A percentile compares a stretch with the other conserved stretches of the same genome.
These are phyloP conservation scores for Teunomyces lycoperdinae DNA, from an alignment of 805 yeast species.

Conservation along the genomic window DNA sequence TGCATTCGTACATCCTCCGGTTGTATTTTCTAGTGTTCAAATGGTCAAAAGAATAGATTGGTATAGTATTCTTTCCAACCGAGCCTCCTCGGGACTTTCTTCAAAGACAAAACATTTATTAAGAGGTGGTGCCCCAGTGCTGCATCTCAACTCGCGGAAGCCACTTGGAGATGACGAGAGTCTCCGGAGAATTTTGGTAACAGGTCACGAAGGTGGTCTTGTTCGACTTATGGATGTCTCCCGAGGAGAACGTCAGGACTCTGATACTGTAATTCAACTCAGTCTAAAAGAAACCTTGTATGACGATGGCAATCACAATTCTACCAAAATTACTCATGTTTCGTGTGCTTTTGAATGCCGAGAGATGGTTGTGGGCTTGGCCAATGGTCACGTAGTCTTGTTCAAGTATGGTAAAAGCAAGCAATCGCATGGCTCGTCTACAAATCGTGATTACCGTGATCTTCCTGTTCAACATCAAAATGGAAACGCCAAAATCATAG, in stretches of 20 bases:
- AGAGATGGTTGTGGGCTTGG: constrained; percentile 68
- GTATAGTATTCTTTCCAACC: constrained; percentile 64
- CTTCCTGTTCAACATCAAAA: constrained; percentile 32
- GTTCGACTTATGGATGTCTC: constrained; percentile 84
- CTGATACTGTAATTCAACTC: constrained; percentile 31
- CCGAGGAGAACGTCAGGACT: constrained; percentile 53
- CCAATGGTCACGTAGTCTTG: constrained; percentile 69
- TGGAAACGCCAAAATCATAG: constrained; percentile 39
- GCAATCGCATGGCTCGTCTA: constrained; percentile 18
- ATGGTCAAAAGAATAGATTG: constrained; percentile 62
- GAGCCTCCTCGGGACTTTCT: constrained; percentile 35
- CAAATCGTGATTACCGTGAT: constrained; percentile 21
- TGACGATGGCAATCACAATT: constrained; percentile 27
- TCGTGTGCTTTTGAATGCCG: constrained; percentile 78
- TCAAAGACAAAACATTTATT: constrained; percentile 47
- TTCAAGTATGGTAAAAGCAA: constrained; percentile 60
- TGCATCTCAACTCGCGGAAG: constrained; percentile 17
- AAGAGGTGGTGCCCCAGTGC: constrained; percentile 77
- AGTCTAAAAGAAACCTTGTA: constrained; percentile 33
- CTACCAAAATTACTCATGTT: constrained; percentile 50
- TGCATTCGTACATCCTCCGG: constrained; percentile 73
- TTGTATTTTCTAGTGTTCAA: constrained; percentile 52
- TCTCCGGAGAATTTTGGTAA: constrained; percentile 52
- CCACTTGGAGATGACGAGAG: constrained; percentile 39
- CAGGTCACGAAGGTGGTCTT: constrained; percentile 86